Base-by-base conservation (phyloP, 1,284 basidiomycete genomes). In the Ustilago hordei region DNA sequence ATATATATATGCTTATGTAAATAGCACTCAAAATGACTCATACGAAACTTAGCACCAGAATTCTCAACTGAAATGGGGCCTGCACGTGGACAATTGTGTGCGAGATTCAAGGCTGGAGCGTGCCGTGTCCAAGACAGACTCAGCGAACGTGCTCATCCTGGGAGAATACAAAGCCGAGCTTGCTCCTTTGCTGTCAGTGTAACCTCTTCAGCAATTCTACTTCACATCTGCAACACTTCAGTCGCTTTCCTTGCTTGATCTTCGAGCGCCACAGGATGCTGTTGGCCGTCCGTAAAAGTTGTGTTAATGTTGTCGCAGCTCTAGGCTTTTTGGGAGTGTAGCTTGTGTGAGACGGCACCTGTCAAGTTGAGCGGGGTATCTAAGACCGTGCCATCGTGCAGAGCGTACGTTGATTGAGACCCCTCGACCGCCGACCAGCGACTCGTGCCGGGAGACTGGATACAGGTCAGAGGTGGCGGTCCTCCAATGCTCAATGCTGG, bases 71-170 rank as follows among this genome's bases (percentile, higher is more conserved):
- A 36, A 48, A 39, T 54, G 23, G 3, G 23, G 23, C 23, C 41
- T n/a, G 66, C 60, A 69, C 66, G 66, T 69, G 66, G 56, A 63
- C 60, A 17, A 45, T 45, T 41, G 19, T 45, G 45, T 32, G 36
- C 47, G 47, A 69, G 35, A 19, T 45, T 19, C 43, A 45, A 45
- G 48, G 31, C 6, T 9, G 48, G 48, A 50, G 48, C 48, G 48
- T 50, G 48, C 43, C 43, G 35, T 17, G 32, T 59, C 19, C 1
- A 41, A 45, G 38, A 28, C 23, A 28, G 23, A 28, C 23, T 28
- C 13, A 36, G 67, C 11, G 55, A 69, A 69, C 67, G 67, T 69
- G 67, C 67, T 56, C 67, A 23, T 60, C 17, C 39, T 41, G 17
- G 23, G 28, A 28, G 12, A 28, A 23, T 8, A 23, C 19, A 35